Evolutionary conservation across 2,329 filamentous ascomycete species (phyloP).

Genomic region (Elsinoe ampelina): DNA sequence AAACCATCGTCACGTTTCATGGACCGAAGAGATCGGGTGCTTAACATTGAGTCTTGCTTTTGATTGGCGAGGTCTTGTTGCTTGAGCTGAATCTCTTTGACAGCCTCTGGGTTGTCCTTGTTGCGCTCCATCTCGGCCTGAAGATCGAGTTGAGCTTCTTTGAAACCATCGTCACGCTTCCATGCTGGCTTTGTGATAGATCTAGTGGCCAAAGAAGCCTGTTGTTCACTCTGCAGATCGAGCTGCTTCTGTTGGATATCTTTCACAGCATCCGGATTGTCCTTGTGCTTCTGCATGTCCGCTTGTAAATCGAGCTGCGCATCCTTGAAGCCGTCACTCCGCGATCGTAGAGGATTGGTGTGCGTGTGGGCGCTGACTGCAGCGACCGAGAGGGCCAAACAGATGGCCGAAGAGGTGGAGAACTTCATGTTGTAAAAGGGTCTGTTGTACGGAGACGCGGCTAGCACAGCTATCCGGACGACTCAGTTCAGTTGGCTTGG

Average conservation of each 20-base stretch:
- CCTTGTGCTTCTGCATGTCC: not conserved
- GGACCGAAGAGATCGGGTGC: no score
- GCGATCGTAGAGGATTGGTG: not conserved
- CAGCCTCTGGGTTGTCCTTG: not conserved
- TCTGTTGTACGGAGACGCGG: not conserved
- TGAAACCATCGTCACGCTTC: not conserved
- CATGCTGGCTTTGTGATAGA: not conserved
- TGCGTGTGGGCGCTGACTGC: not conserved
- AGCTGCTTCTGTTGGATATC: not conserved
- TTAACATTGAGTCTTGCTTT: not conserved
- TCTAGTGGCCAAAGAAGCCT: not conserved
- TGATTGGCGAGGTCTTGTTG: not conserved
- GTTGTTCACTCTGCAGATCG: not conserved
- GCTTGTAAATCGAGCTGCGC: not conserved
- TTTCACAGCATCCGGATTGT: not conserved
- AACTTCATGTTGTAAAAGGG: slow-evolving; percentile 1
- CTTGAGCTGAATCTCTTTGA: not conserved
- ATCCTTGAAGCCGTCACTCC: not conserved
- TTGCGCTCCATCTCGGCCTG: not conserved
- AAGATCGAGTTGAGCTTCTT: not conserved
- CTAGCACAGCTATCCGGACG: not conserved
- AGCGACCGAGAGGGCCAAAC: not conserved
- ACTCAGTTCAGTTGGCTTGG: not conserved
- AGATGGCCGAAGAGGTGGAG: not conserved
- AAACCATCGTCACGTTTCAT: no score